Conservation (phyloP, 352 stramenopile genomes). For the Blastocystis sp. region DNA sequence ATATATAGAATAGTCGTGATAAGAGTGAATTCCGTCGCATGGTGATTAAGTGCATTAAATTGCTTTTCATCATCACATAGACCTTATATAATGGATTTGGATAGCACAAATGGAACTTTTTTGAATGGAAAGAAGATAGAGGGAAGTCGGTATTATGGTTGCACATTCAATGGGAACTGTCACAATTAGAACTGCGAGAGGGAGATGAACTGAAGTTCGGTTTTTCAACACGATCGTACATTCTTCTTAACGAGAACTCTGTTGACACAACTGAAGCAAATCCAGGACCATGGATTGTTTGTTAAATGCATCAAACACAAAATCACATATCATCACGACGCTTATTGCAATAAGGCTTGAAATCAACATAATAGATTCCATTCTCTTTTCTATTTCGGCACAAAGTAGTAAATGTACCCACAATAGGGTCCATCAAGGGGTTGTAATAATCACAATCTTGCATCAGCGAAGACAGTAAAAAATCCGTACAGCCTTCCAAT, state of each 20-base stretch:
- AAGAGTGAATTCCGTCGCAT: constrained; percentile 48
- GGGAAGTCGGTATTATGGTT: constrained; percentile 77
- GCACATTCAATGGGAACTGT: not conserved
- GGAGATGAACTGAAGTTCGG: constrained; percentile 83
- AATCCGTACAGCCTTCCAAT: not conserved
- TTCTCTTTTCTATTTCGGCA: constrained; percentile 1
- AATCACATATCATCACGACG: not conserved
- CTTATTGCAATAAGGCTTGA: not conserved
- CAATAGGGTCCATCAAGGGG: not conserved
- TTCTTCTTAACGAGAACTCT: constrained; percentile 76
- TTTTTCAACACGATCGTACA: constrained; percentile 82
- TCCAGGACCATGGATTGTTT: not conserved
- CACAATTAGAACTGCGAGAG: constrained; percentile 74
- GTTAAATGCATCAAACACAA: constrained; percentile 6
- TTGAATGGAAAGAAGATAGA: constrained; percentile 80
- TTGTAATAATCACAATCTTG: not conserved
- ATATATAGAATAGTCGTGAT: constrained; percentile 35
- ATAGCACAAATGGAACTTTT: constrained; percentile 83
- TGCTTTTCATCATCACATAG: not conserved
- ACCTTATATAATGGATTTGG: constrained; percentile 83
- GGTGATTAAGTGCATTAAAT: constrained; percentile 28
- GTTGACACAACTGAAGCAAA: constrained; percentile 14
- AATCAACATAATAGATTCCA: constrained; percentile 7
- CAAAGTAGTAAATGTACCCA: not conserved
- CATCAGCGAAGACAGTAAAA: not conserved